Evolutionary conservation across 352 stramenopile genomes (phyloP).

Genomic region (Globisporangium carolinianum): DNA sequence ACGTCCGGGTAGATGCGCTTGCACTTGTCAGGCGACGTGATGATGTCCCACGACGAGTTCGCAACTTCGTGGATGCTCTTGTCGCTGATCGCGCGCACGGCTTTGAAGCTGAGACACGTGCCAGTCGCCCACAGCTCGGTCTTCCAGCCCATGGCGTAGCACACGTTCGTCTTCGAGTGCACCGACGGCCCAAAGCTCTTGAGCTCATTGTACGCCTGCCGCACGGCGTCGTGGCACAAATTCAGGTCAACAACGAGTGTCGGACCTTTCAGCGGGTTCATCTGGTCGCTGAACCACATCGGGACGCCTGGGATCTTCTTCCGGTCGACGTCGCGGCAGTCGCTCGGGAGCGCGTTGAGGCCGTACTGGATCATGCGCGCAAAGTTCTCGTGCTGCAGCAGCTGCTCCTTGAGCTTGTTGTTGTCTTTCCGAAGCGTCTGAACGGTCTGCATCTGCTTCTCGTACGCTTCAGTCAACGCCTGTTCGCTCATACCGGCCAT

Average conservation of each 20-base stretch:
- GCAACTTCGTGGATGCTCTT: slow-evolving; percentile 70
- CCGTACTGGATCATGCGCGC: slow-evolving; percentile 81
- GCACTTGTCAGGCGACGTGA: slow-evolving; percentile 75
- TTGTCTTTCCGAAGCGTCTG: slow-evolving; percentile 78
- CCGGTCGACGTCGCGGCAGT: slow-evolving; percentile 68
- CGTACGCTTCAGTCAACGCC: slow-evolving; percentile 66
- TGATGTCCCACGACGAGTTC: slow-evolving; percentile 75
- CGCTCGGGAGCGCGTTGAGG: slow-evolving; percentile 66
- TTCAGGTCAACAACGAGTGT: slow-evolving; percentile 74
- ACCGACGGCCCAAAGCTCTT: slow-evolving; percentile 67
- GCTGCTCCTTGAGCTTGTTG: slow-evolving; percentile 77
- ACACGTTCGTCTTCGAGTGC: slow-evolving; percentile 82
- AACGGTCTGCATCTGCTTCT: slow-evolving; percentile 79
- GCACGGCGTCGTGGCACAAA: slow-evolving; percentile 70
- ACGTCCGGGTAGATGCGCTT: slow-evolving; percentile 82
- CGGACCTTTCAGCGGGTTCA: slow-evolving; percentile 67
- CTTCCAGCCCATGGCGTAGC: slow-evolving; percentile 83
- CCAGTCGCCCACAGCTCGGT: slow-evolving; percentile 73
- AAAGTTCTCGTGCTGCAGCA: slow-evolving; percentile 82
- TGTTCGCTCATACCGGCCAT: slow-evolving; percentile 80
- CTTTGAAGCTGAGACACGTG: slow-evolving; percentile 73
- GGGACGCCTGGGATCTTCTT: slow-evolving; percentile 69
- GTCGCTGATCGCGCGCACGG: slow-evolving; percentile 49
- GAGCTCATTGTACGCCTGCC: slow-evolving; percentile 72
- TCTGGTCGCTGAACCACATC: slow-evolving; percentile 79